Evolutionary conservation across 2,329 filamentous ascomycete species (phyloP).

Genomic region (Ophiostoma populinum): DNA sequence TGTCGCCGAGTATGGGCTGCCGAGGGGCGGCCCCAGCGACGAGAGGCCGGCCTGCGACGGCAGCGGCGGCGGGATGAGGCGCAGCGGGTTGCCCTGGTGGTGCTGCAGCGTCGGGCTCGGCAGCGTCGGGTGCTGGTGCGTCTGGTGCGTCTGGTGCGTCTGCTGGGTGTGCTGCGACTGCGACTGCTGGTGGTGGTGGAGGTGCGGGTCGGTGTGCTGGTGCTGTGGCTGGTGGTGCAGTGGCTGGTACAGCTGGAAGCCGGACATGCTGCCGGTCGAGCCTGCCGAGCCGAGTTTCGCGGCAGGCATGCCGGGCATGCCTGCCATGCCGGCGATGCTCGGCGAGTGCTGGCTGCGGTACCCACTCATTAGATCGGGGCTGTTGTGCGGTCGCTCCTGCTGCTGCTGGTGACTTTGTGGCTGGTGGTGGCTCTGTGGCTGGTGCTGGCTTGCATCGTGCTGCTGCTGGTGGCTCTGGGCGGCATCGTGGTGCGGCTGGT

Average conservation of each 20-base stretch:
- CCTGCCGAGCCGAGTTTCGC: constrained; percentile 1
- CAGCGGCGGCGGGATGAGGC: constrained; percentile 8
- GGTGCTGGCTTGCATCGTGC: not conserved
- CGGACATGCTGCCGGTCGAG: not conserved
- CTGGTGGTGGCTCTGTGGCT: too few species aligned
- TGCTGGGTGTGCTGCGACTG: constrained; percentile 1
- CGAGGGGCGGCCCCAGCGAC: constrained; percentile 2
- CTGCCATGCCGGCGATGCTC: not conserved
- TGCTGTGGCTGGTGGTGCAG: constrained; percentile 3
- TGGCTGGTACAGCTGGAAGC: constrained; percentile 5
- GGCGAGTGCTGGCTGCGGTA: constrained; percentile 5
- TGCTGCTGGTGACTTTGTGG: not conserved
- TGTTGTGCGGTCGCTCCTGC: not conserved
- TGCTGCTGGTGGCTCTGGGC: not conserved
- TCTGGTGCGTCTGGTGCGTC: constrained; percentile 5
- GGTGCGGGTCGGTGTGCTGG: not conserved
- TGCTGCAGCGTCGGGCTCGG: constrained; percentile 7
- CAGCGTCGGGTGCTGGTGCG: constrained; percentile 4
- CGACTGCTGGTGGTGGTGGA: not conserved
- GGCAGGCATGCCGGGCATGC: constrained; percentile 2
- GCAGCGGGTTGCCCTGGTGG: constrained; percentile 1
- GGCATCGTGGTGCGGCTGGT: not conserved
- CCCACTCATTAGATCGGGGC: constrained; percentile 1
- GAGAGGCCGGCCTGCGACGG: constrained; percentile 6
- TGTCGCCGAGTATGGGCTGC: not conserved